Evolutionary conservation across 805 yeast genomes (phyloP), one percentile per base, ranked within the genome.

Genomic region (Yamadazyma akitaensis): DNA sequence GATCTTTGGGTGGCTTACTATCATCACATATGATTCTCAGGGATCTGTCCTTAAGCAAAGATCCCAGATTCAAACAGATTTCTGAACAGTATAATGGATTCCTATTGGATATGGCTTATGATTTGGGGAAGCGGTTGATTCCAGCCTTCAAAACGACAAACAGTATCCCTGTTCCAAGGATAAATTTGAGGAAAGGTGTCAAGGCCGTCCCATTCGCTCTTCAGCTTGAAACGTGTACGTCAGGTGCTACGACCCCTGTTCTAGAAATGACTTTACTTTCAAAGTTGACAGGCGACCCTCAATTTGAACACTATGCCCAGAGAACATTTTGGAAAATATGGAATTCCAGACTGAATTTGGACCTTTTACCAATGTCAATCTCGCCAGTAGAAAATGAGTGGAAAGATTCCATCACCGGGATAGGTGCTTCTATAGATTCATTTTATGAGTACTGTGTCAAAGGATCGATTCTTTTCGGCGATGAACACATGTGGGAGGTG

Each of bases 401-500:
- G 80, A 64, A 71, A 35, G 84, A 84, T 46, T 61, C 75, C 0
- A 64, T 81, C 35, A 80, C 94, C 0, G 96, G 97, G 0, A 75
- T 87, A 9, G 97, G 98, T 2, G 97, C 97, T 0, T 85, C 96
- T 2, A 79, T 88, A 13, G 98, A 91, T 63, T 88, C 96, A 0
- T 88, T 88, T 58, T 91, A 84, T 60, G 98, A 91, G 59, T 88
- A 90, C 63, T 86, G 96, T 0, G 72, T 88, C 36, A 91, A 91
- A 60, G 81, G 83, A 17, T 70, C 90, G 2, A 76, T 91, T 10
- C 59, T 91, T 12, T 88, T 90, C 49, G 51, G 66, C 47, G 80
- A 86, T 58, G 86, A 85, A 53, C 58, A 67, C 2, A 73, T 89
- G 48, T 90, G 91, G 88, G 50, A 56, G 2, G 72, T 70, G 0